Evolutionary conservation across 1,284 basidiomycete species (phyloP).

Genomic region (Ustilago crameri): DNA sequence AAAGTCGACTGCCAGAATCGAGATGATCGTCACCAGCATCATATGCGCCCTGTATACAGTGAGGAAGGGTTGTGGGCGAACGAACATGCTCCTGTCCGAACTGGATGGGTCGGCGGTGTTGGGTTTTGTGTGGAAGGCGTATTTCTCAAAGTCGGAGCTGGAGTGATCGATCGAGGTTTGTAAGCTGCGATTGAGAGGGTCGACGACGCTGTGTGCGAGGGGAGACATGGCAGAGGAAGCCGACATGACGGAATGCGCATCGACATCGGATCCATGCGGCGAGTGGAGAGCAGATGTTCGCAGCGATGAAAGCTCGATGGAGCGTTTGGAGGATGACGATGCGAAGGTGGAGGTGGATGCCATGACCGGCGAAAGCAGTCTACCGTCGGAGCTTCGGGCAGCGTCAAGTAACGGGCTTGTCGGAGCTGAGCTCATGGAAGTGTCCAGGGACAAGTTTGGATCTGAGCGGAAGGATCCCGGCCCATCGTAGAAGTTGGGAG

Average conservation of each 20-base stretch:
- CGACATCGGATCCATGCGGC: slow-evolving; percentile 28
- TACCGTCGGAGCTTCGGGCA: slow-evolving; percentile 4
- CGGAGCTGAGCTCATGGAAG: slow-evolving; percentile 10
- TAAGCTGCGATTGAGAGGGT: slow-evolving; percentile 21
- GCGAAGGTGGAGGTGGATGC: slow-evolving; percentile 14
- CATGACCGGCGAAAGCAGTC: slow-evolving; percentile 17
- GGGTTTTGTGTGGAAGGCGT: no score
- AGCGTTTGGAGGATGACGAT: slow-evolving; percentile 7
- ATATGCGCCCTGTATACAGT: slow-evolving; percentile 93
- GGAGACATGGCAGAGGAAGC: slow-evolving; percentile 42
- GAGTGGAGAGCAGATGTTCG: slow-evolving; percentile 16
- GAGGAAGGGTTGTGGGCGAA: slow-evolving; percentile 72
- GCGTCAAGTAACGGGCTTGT: slow-evolving; percentile 14
- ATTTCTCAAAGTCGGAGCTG: background rate
- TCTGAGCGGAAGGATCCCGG: slow-evolving; percentile 19
- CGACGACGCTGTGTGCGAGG: slow-evolving; percentile 33
- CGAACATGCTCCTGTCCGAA: slow-evolving; percentile 8
- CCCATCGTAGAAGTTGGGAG: slow-evolving; percentile 42
- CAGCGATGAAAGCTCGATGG: slow-evolving; percentile 8
- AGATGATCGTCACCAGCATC: slow-evolving; percentile 90
- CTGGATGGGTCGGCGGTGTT: background rate
- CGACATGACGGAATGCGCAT: slow-evolving; percentile 28
- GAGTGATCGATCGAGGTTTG: slow-evolving; percentile 6
- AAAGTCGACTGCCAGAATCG: slow-evolving; percentile 97
- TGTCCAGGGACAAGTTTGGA: slow-evolving; percentile 19